phyloP scores from a whole-genome alignment of 352 stramenopile species.

The Phytophthora sansomeana region DNA sequence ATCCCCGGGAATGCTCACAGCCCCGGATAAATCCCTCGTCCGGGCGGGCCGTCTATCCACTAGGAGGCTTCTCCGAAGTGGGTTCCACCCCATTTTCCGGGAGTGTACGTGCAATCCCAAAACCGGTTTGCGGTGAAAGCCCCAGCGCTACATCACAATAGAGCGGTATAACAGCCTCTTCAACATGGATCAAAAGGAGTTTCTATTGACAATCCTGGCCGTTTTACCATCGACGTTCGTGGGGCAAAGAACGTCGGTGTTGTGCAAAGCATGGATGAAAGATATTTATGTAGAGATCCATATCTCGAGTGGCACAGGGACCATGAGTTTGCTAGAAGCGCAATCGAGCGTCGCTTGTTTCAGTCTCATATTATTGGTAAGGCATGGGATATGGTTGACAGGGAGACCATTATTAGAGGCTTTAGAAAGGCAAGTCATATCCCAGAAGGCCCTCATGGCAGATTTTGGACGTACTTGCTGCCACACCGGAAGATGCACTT shows the following conservation, averaged over 20 bases:
- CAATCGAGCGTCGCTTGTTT: slow-evolving; percentile 6
- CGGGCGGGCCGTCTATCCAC: too few relatives aligned
- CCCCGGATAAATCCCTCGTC: too few relatives aligned
- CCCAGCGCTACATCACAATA: too few relatives aligned
- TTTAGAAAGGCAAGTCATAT: slow-evolving; percentile 10
- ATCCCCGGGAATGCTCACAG: too few relatives aligned
- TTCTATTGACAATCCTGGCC: too few relatives aligned
- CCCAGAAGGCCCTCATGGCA: background rate
- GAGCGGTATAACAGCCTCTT: too few relatives aligned
- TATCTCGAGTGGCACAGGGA: slow-evolving; percentile 10
- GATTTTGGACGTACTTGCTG: slow-evolving; percentile 9
- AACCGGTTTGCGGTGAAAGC: too few relatives aligned
- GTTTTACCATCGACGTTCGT: slow-evolving; percentile 3
- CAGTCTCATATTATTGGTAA: slow-evolving; percentile 7
- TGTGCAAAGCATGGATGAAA: slow-evolving; percentile 4
- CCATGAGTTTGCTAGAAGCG: slow-evolving; percentile 1
- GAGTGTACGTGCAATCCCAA: too few relatives aligned
- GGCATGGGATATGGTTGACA: slow-evolving; percentile 6
- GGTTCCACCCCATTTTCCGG: too few relatives aligned
- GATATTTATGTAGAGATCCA: background rate
- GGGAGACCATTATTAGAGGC: background rate
- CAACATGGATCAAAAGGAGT: too few relatives aligned
- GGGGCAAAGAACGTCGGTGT: slow-evolving; percentile 7
- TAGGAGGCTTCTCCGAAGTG: too few relatives aligned
- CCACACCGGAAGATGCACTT: slow-evolving; percentile 8